phyloP scores from a whole-genome alignment of 495 filamentous ascomycete genomes.

The Acidiella bohemica region DNA sequence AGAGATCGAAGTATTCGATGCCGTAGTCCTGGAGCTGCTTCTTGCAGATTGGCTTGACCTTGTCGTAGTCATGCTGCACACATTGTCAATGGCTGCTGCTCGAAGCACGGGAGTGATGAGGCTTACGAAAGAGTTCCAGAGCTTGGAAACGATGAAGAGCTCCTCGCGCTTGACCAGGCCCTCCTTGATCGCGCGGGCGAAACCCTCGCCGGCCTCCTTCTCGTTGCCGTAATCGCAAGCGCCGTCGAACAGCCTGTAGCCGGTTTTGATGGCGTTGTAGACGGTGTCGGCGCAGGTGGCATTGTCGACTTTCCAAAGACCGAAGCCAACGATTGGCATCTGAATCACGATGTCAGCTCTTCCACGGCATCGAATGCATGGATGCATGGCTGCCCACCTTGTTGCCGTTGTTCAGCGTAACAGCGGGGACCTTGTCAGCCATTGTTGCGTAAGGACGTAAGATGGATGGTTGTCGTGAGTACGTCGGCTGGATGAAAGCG shows the following conservation, averaged over 20 bases:
- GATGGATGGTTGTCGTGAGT: conserved; percentile 1
- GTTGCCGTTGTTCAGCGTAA: conserved; percentile 70
- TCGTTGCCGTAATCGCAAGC: conserved; percentile 88
- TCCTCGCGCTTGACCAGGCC: conserved; percentile 75
- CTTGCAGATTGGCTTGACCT: conserved; percentile 44
- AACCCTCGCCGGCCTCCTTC: conserved; percentile 66
- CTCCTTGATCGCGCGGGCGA: conserved; percentile 76
- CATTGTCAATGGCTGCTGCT: too few relatives aligned
- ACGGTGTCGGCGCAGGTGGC: conserved; percentile 63
- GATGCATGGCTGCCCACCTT: too few relatives aligned
- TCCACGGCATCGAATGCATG: too few relatives aligned
- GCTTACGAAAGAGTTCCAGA: conserved; percentile 70
- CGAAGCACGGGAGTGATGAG: too few relatives aligned
- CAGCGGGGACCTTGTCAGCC: conserved; percentile 32
- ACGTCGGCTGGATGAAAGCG: not conserved
- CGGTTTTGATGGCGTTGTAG: conserved; percentile 79
- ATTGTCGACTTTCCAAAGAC: conserved; percentile 79
- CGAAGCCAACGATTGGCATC: conserved; percentile 77
- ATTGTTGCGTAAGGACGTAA: conserved; percentile 30
- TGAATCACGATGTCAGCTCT: too few relatives aligned
- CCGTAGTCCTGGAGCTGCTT: conserved; percentile 47
- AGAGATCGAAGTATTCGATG: conserved; percentile 56
- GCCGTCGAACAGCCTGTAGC: conserved; percentile 78
- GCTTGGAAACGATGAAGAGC: conserved; percentile 84
- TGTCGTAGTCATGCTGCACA: conserved; percentile 52